Conservation (phyloP, 768 basidiomycete species). For the Termitomyces sp. region DNA sequence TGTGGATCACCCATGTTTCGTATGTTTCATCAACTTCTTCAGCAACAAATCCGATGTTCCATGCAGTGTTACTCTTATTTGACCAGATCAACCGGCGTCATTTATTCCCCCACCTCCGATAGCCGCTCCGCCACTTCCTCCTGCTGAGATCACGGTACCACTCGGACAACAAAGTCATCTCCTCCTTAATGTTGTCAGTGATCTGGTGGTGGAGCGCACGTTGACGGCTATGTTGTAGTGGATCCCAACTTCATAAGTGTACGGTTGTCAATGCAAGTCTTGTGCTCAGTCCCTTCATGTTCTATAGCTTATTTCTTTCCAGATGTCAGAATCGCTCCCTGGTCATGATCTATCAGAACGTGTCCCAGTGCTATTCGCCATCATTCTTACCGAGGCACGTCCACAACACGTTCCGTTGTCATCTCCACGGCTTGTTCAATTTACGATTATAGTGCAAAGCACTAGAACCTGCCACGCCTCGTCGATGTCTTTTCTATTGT, state of each 20-base stretch:
- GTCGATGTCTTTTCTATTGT: slow-evolving; percentile 1
- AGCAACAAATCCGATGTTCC: background rate
- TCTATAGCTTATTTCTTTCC: background rate
- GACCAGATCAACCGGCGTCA: background rate
- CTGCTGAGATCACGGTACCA: background rate
- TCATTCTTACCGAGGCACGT: background rate
- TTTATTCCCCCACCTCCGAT: background rate
- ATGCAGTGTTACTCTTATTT: background rate
- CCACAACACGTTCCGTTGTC: background rate
- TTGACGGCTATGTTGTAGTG: background rate
- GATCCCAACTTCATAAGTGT: background rate
- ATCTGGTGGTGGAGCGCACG: background rate
- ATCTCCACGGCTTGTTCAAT: slow-evolving; percentile 1
- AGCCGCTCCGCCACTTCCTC: no score
- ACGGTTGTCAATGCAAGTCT: background rate
- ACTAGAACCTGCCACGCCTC: background rate
- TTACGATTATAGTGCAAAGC: no score
- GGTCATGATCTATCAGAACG: background rate
- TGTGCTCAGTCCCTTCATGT: background rate
- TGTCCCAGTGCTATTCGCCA: background rate
- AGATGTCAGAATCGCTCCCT: background rate
- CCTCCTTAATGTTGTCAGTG: background rate
- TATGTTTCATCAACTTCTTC: background rate
- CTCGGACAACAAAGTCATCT: background rate
- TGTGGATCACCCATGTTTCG: background rate